phyloP scores from a whole-genome alignment of 257 asterid genomes.

The Anisodus acutangulus region DNA sequence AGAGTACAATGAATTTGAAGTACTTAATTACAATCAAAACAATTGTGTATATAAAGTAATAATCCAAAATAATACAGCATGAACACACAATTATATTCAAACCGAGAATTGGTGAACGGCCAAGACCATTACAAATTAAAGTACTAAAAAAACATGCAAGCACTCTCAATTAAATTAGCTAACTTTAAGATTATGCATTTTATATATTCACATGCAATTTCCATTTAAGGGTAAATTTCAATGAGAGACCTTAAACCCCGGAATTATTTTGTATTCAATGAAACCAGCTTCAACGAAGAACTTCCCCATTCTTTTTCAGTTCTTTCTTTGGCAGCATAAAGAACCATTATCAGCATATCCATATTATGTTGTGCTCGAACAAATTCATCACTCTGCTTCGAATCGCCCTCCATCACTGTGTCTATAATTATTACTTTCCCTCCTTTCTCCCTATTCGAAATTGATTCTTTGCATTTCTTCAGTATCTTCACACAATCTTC shows the following conservation, averaged over 20 bases:
- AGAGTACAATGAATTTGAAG: neutral
- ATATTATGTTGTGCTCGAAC: neutral
- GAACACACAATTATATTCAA: neutral
- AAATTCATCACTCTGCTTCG: neutral
- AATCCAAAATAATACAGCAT: neutral
- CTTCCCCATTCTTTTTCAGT: neutral
- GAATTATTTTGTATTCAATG: neutral
- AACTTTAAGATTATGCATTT: neutral
- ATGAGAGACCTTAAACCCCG: neutral
- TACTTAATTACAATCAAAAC: neutral
- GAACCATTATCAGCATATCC: neutral
- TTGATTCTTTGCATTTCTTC: slow-evolving; percentile 26
- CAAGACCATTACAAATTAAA: neutral
- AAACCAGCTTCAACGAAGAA: neutral
- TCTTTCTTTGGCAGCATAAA: neutral
- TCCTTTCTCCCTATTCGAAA: neutral
- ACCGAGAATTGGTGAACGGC: too few species aligned
- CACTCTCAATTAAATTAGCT: neutral
- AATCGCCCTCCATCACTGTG: neutral
- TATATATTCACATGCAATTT: neutral
- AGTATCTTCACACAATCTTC: slow-evolving; percentile 25
- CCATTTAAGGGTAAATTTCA: neutral
- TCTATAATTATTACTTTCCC: slow-evolving; percentile 22
- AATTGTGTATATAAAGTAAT: neutral
- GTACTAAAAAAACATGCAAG: neutral